Evolutionary conservation across 1,284 basidiomycete genomes (phyloP), one percentile per base, ranked within the genome.

Genomic region (Puccinia polysora): DNA sequence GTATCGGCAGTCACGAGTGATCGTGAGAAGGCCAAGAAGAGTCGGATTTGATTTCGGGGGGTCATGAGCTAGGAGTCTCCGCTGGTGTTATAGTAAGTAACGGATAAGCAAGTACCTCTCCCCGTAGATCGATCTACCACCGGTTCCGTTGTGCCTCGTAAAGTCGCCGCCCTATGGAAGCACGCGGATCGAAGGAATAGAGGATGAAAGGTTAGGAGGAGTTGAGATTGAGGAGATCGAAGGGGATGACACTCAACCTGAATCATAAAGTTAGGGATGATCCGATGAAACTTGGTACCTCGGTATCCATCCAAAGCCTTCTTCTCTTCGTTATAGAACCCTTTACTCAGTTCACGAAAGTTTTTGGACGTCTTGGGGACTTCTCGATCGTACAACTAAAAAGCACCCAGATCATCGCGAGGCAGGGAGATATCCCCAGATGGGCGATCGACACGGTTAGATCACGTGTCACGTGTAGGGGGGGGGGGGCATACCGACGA

Each of bases 201-300:
- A 6, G 18, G 5, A 4, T 49, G 45, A 49, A 23, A 49, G 18
- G 45, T 3, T 15, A 65, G 38, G 14, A 8, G 10, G 32, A 25
- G 4, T 10, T 1, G 45, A 15, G 3, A 23, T 40, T 36, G n/a
- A 10, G 2, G 2, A 25, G 15, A 36, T 1, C n/a, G 32, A 49
- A n/a, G 32, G 38, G 75, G 79, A 73, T 79, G 25, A 40, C 77
- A n/a, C 36, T 78, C 76, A 8, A 78, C 79, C 65, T 80, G 79
- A 30, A 76, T 75, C 78, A 80, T 79, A 52, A 80, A 80, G 59
- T 78, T 75, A 28, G 75, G 76, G 73, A 80, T 79, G 70, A 80
- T 76, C 45, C 79, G 76, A 62, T 80, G 79, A 62, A 80, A 80
- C 34, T 77, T 74, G 14, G 75, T 74, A 47, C 74, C 74, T 73